Percentiles rank a stretch among this genome's conserved stretches.
These are phyloP conservation scores for Ogataea pilisensis DNA, from an alignment of 805 yeast genomes.

Conservation along the genomic window DNA sequence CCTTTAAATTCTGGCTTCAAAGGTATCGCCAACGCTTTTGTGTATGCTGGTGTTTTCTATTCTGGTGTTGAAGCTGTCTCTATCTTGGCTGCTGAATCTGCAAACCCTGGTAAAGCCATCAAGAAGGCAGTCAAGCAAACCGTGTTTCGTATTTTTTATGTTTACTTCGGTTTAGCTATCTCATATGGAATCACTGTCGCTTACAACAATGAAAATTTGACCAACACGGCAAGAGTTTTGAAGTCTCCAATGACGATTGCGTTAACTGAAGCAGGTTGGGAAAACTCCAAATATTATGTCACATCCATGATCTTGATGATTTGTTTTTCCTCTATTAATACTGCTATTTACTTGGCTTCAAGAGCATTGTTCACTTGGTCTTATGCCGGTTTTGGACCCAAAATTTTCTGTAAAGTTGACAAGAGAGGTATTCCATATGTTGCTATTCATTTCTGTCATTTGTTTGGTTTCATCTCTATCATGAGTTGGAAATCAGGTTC, in stretches of 20 bases:
- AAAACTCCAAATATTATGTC: conserved; percentile 33
- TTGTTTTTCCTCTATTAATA: conserved; percentile 63
- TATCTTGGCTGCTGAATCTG: conserved; percentile 52
- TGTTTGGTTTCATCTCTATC: conserved; percentile 49
- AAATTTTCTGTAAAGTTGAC: conserved; percentile 45
- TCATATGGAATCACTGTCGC: conserved; percentile 55
- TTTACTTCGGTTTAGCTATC: conserved; percentile 51
- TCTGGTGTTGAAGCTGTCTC: conserved; percentile 57
- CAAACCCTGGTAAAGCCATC: conserved; percentile 49
- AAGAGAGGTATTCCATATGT: conserved; percentile 56
- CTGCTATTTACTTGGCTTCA: conserved; percentile 62
- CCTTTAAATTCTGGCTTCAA: conserved; percentile 45
- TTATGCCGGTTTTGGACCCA: conserved; percentile 56
- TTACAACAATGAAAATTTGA: conserved; percentile 43
- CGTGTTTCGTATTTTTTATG: conserved; percentile 47
- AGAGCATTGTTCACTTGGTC: conserved; percentile 61
- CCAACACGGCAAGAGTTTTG: conserved; percentile 28
- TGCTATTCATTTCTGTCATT: conserved; percentile 50
- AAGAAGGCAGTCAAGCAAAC: conserved; percentile 53
- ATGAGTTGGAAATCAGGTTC: conserved; percentile 57
- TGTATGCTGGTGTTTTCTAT: conserved; percentile 56
- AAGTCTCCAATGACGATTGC: conserved; percentile 44
- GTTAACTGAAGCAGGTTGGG: conserved; percentile 42
- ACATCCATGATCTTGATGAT: conserved; percentile 51
- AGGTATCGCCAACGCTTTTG: conserved; percentile 51